Conservation (phyloP, 169 alveolate genomes). For the Plasmodium adleri region DNA sequence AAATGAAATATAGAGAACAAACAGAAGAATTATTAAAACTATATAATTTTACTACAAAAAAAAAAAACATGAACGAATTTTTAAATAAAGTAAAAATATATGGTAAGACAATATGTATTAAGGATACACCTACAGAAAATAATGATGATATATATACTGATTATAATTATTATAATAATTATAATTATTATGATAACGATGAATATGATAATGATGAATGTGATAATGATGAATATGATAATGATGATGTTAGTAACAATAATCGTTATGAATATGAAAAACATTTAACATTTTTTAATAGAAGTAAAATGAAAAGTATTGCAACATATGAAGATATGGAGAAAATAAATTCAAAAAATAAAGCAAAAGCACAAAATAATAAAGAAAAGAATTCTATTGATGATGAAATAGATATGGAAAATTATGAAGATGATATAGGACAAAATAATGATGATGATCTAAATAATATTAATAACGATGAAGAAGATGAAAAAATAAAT, state of each 20-base stretch:
- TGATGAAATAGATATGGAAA: constrained; percentile 4
- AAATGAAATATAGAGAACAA: constrained; percentile 20
- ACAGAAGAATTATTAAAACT: constrained; percentile 13
- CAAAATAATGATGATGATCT: neutral
- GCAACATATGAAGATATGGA: neutral
- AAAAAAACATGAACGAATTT: neutral
- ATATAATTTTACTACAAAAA: neutral
- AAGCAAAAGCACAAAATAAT: constrained; percentile 13
- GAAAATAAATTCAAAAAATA: neutral
- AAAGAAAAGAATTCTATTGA: neutral
- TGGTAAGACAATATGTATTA: neutral
- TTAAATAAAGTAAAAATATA: constrained; percentile 3
- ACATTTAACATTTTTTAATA: too few species aligned
- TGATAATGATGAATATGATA: constrained; percentile 3
- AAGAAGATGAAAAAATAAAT: constrained; percentile 13
- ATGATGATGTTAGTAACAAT: constrained; percentile 6
- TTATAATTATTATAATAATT: neutral
- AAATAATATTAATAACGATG: constrained; percentile 5
- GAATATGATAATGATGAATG: neutral
- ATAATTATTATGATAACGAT: neutral
- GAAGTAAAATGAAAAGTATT: too few species aligned
- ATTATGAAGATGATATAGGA: constrained; percentile 24
- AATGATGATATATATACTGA: neutral
- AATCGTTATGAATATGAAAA: neutral
- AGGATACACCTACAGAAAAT: neutral